phyloP scores from a whole-genome alignment of 345 rosid species.

The Gossypium turneri region DNA sequence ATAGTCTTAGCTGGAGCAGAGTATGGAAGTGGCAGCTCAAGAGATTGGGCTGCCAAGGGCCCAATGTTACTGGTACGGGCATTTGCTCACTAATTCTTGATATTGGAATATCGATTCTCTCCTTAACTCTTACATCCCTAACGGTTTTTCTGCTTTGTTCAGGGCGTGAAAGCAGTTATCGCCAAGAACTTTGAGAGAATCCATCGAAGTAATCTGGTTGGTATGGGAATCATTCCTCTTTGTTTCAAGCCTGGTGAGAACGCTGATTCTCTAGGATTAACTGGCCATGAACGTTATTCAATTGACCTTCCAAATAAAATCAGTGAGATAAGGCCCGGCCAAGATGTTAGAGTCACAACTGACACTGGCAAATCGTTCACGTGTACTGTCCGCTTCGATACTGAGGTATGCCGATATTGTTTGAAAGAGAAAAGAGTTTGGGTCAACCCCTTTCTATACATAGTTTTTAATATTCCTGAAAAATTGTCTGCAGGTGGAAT shows the following conservation, averaged over 20 bases:
- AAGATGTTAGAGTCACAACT: too few species aligned
- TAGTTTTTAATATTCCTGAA: background rate
- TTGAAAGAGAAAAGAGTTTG: background rate
- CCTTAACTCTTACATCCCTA: background rate
- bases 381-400: constrained; percentile 69
- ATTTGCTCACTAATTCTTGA: background rate
- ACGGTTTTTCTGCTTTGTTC: background rate
- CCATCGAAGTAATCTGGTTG: constrained; percentile 58
- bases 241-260: too few species aligned
- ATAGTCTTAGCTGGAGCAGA: constrained; percentile 81
- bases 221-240: too few species aligned
- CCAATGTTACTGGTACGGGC: constrained; percentile 15
- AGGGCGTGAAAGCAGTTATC: constrained; percentile 68
- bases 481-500: constrained; percentile 50
- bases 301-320: too few species aligned
- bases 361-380: constrained; percentile 73
- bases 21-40: constrained; percentile 87
- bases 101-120: background rate
- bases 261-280: too few species aligned
- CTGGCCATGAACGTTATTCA: too few species aligned
- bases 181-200: constrained; percentile 71
- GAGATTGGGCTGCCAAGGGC: constrained; percentile 96
- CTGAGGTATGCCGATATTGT: constrained; percentile 45
- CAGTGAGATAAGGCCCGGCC: too few species aligned
- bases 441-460: background rate